These are phyloP conservation scores for Neurospora sp. DNA, from an alignment of 495 filamentous ascomycete genomes.

Conservation along the genomic window DNA sequence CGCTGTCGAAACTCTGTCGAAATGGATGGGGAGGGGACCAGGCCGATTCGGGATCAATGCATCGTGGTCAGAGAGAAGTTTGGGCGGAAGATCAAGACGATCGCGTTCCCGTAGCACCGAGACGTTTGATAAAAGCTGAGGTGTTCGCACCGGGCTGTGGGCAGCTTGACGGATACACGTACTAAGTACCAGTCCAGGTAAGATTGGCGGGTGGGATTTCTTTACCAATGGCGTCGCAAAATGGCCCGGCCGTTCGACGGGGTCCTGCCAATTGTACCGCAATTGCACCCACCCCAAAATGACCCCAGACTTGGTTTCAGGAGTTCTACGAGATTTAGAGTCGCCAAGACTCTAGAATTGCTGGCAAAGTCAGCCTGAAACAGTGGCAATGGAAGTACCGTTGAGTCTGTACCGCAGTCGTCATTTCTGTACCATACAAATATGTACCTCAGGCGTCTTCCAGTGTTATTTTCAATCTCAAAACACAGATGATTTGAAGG, in stretches of 20 bases:
- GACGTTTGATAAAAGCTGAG: conserved; percentile 16
- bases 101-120: conserved; percentile 14
- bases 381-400: not conserved
- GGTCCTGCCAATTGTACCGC: not conserved
- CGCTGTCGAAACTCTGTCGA: not conserved
- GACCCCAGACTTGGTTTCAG: not conserved
- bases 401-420: not conserved
- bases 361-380: not conserved
- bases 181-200: conserved; percentile 1
- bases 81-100: conserved; percentile 4
- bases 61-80: conserved; percentile 9
- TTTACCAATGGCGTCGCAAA: conserved; percentile 3
- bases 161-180: conserved; percentile 3
- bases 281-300: not conserved
- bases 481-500: not conserved
- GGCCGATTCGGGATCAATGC: conserved; percentile 15
- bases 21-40: not conserved
- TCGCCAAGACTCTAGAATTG: not conserved
- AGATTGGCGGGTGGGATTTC: conserved; percentile 17
- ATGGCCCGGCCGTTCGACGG: not conserved
- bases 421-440: not conserved
- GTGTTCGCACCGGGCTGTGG: conserved; percentile 23
- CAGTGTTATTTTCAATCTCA: not conserved
- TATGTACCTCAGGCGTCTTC: not conserved
- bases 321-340: not conserved